Conservation (phyloP, 1,284 basidiomycete genomes). For the Tylopilus sp. region DNA sequence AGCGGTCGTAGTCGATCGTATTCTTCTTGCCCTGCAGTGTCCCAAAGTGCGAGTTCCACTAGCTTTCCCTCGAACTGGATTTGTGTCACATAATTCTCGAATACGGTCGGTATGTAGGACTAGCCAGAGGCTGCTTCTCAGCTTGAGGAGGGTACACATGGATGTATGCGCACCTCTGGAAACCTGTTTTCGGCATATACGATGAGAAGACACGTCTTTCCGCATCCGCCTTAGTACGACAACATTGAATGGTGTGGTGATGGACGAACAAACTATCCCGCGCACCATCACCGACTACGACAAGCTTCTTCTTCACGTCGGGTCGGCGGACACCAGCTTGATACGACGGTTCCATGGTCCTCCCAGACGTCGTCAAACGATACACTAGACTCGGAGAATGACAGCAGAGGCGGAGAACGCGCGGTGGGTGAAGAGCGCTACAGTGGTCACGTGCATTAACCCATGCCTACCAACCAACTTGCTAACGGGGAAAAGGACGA, state of each 20-base stretch:
- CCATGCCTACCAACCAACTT: not conserved
- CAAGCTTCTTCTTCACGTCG: conserved; percentile 84
- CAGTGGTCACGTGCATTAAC: conserved; percentile 18
- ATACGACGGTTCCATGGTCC: conserved; percentile 25
- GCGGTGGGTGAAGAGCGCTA: not conserved
- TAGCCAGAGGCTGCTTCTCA: conserved; percentile 34
- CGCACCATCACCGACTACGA: conserved; percentile 86
- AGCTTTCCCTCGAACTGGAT: conserved; percentile 86
- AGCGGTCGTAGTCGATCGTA: conserved; percentile 93
- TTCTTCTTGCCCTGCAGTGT: conserved; percentile 98
- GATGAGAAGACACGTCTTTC: conserved; percentile 90
- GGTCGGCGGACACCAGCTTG: conserved; percentile 46
- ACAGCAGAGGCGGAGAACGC: not conserved
- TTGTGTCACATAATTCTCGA: conserved; percentile 95
- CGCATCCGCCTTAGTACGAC: conserved; percentile 60
- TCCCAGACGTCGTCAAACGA: no score
- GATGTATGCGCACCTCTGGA: conserved; percentile 72
- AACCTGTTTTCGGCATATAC: conserved; percentile 98
- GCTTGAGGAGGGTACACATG: conserved; percentile 5
- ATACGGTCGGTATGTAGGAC: conserved; percentile 97
- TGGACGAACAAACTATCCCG: conserved; percentile 37
- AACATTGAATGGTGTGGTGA: conserved; percentile 28
- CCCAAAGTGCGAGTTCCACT: conserved; percentile 95
- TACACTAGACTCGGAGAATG: not conserved
- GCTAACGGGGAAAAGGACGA: no score